Percentiles rank a stretch among this genome's conserved stretches.
These are phyloP conservation scores for Auricularia sp. DNA, from an alignment of 768 basidiomycete genomes.

Conservation along the genomic window DNA sequence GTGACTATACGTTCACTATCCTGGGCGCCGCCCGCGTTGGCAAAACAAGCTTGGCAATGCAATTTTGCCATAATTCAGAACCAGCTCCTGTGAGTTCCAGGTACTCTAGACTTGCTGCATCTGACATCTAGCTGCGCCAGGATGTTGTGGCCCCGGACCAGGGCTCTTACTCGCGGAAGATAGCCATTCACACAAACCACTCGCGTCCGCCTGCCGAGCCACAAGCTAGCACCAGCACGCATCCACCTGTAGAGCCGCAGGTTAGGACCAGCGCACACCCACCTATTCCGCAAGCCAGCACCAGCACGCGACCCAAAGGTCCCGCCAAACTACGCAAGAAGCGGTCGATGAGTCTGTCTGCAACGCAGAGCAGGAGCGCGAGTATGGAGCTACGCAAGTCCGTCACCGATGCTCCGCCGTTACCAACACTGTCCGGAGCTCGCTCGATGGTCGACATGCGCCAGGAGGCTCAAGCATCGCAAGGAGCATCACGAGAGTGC, in stretches of 20 bases:
- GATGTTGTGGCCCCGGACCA: background rate
- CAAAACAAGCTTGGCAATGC: background rate
- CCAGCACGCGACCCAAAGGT: background rate
- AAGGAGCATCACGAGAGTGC: too few species aligned
- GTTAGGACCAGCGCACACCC: background rate
- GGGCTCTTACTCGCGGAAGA: background rate
- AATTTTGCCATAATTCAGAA: background rate
- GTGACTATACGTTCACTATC: background rate
- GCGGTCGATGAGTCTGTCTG: background rate
- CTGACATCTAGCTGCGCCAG: background rate
- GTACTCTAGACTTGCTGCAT: background rate
- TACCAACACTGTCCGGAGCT: background rate
- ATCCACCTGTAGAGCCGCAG: background rate
- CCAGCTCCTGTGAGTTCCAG: background rate
- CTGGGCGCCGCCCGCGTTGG: background rate
- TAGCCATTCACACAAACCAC: background rate
- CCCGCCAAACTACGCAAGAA: background rate
- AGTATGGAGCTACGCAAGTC: background rate
- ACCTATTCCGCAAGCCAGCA: background rate
- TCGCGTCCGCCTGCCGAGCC: background rate
- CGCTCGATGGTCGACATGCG: too few species aligned
- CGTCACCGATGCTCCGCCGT: background rate
- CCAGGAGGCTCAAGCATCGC: too few species aligned
- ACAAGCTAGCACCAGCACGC: background rate
- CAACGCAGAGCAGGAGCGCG: background rate